Evolutionary conservation across 2,329 filamentous ascomycete genomes (phyloP).

Genomic region (Dryadomyces quercus-mongolicae): DNA sequence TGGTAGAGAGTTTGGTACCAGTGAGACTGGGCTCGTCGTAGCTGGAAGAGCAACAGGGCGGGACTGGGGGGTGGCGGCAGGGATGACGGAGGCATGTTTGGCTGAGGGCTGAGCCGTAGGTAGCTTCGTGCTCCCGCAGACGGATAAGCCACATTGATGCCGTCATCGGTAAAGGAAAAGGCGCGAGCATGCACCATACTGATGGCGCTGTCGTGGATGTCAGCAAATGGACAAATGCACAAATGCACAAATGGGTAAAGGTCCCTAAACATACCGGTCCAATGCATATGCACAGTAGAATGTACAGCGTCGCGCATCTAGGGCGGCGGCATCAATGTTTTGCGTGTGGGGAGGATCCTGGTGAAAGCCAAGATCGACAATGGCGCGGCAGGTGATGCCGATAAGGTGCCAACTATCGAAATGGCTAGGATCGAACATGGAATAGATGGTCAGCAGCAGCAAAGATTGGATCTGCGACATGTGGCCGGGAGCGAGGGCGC

Average conservation of each 20-base stretch:
- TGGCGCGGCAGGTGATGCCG: conserved; percentile 76
- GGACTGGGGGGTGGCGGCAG: conserved; percentile 47
- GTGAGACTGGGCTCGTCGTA: conserved; percentile 73
- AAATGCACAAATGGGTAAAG: no score
- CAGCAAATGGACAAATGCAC: background rate
- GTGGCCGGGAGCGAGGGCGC: conserved; percentile 75
- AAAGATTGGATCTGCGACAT: conserved; percentile 79
- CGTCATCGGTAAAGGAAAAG: conserved; percentile 89
- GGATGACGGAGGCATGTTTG: conserved; percentile 25
- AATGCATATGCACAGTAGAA: conserved; percentile 88
- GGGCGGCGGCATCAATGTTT: conserved; percentile 50
- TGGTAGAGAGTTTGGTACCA: conserved; percentile 89
- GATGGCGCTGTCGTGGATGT: conserved; percentile 48
- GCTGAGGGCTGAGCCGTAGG: conserved; percentile 22
- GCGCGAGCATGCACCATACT: conserved; percentile 79
- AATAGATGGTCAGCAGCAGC: conserved; percentile 75
- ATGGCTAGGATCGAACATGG: conserved; percentile 78
- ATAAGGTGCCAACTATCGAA: conserved; percentile 93
- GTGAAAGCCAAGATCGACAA: conserved; percentile 83
- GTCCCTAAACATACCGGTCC: conserved; percentile 72
- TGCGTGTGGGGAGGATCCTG: conserved; percentile 73
- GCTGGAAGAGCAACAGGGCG: conserved; percentile 65
- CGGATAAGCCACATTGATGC: conserved; percentile 70
- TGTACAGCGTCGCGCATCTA: conserved; percentile 70
- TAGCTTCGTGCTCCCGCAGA: conserved; percentile 22